Evolutionary conservation across 306 rosid genomes (phyloP), one percentile per base, ranked within the genome.

Genomic region (Castanea sativa): DNA sequence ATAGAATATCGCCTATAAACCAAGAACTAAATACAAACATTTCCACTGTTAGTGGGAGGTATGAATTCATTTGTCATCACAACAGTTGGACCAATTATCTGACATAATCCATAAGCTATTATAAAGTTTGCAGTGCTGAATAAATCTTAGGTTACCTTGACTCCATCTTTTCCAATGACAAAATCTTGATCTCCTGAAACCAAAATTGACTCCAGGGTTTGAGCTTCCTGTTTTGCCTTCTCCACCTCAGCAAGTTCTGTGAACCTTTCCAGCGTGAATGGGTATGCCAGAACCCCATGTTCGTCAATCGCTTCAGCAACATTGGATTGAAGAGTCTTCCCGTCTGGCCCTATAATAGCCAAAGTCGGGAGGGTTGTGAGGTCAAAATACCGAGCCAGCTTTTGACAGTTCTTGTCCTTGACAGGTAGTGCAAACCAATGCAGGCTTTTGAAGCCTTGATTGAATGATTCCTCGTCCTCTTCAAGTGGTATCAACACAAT

Each of bases 361-460:
- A 93, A 59, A 27, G 91, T 83, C 11, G 96, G 97, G 18, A 91
- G 84, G 77, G 82, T 64, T 58, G 87, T 59, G 5, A 91, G 82
- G 73, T 86, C 91, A 74, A 93, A 88, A 83, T 88, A 87, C 20
- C 79, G 76, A 79, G 29, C 59, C 57, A 93, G 61, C 55, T 88
- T 91, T 73, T 12, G 52, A 20, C 76, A 73, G 25, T 5, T 61
- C 81, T 88, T 85, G 82, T 93, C 97, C 78, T 88, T 82, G 41
- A 76, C 3, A 38, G 96, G 97, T 83, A 93, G 77, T 32, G 97
- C 78, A 67, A 88, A 52, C 90, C 97, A 93, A 64, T 90, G 94
- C 80, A 85, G 19, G 27, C 70, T 76, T 80, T 83, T 58, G 4
- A 89, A 72, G 19, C 58, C 78, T 81, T 81, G 16, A 69, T 83